Conservation (phyloP, 2,329 filamentous ascomycete species). For the Alternaria longipes region DNA sequence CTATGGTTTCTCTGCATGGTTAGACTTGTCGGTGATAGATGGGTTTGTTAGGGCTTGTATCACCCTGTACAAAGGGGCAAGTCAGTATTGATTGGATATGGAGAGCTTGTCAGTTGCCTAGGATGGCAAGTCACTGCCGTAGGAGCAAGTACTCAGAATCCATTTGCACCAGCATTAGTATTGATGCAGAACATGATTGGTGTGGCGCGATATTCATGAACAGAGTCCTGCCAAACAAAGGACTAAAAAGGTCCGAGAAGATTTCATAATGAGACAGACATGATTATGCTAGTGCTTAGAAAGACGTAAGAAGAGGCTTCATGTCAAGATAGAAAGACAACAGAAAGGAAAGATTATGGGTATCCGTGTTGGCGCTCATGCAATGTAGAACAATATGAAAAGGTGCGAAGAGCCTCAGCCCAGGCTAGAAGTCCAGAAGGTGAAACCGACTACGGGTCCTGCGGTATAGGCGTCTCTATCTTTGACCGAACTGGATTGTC, state of each 20-base stretch:
- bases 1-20: not conserved
- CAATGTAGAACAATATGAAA: conserved; percentile 34
- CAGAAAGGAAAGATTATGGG: conserved; percentile 31
- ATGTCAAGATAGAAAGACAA: not conserved
- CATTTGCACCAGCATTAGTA: not conserved
- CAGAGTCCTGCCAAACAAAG: not conserved
- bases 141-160: not conserved
- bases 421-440: not conserved
- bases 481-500: conserved; percentile 50
- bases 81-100: not conserved
- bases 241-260: not conserved
- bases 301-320: not conserved
- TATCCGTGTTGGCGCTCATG: conserved; percentile 34
- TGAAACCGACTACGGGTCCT: conserved; percentile 3
- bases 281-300: conserved; percentile 5
- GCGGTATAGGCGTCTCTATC: conserved; percentile 24
- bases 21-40: not conserved
- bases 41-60: not conserved
- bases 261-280: not conserved
- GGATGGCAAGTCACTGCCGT: not conserved
- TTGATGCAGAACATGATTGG: not conserved
- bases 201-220: not conserved
- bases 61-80: not conserved
- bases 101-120: not conserved
- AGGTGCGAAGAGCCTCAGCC: conserved; percentile 23